A percentile compares a stretch with the other conserved stretches of the same genome.
Evolutionary conservation across 1,284 basidiomycete genomes (phyloP).

Genomic region (Porogramme epimiltina): DNA sequence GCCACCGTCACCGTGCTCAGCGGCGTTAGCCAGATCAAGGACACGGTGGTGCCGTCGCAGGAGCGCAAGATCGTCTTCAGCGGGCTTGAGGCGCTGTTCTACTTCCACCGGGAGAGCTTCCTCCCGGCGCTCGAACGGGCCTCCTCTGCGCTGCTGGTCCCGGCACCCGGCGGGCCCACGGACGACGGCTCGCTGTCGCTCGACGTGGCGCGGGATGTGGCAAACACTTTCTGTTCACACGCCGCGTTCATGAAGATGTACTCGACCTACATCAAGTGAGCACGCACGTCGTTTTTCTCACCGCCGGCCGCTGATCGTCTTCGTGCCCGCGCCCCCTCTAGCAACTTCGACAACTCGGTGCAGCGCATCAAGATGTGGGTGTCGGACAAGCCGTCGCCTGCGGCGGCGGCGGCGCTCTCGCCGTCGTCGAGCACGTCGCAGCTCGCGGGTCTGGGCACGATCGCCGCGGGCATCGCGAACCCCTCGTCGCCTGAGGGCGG

Average conservation of each 20-base stretch:
- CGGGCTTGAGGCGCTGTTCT: constrained; percentile 88
- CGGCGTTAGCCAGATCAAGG: constrained; percentile 71
- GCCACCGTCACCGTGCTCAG: constrained; percentile 70
- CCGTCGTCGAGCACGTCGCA: constrained; percentile 64
- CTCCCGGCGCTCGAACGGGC: constrained; percentile 86
- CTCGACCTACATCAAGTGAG: constrained; percentile 94
- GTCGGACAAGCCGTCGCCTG: constrained; percentile 49
- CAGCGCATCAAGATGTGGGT: constrained; percentile 87
- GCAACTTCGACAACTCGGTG: constrained; percentile 91
- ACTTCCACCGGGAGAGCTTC: constrained; percentile 92
- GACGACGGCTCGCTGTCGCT: constrained; percentile 72
- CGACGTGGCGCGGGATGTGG: constrained; percentile 80
- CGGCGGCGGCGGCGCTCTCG: constrained; percentile 47
- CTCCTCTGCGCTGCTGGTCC: constrained; percentile 64
- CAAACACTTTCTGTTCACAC: constrained; percentile 88
- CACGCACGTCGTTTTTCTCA: neutral
- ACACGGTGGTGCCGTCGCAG: constrained; percentile 82
- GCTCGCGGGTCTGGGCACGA: constrained; percentile 62
- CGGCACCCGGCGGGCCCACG: constrained; percentile 47
- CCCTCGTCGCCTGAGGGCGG: constrained; percentile 41
- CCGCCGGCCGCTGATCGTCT: constrained; percentile 1
- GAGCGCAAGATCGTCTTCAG: constrained; percentile 95
- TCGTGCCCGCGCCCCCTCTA: constrained; percentile 34
- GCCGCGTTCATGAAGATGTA: constrained; percentile 98
- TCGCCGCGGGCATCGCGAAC: constrained; percentile 57